phyloP scores from a whole-genome alignment of 2,329 filamentous ascomycete genomes.

The Pseudogymnoascus pannorum region DNA sequence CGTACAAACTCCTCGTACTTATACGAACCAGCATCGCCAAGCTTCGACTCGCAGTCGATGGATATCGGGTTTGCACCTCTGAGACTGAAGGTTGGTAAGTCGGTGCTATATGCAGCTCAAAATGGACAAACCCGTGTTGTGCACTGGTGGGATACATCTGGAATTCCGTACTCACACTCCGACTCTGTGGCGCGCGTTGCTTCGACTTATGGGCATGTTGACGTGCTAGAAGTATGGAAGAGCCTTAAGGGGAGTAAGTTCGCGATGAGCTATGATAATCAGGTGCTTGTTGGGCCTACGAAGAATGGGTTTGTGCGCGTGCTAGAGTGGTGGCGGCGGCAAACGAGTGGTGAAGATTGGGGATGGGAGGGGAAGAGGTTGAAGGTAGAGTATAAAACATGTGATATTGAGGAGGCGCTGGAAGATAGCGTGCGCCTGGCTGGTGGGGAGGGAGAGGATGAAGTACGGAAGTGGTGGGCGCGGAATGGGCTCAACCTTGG shows the following conservation, averaged over 20 bases:
- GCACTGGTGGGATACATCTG: conserved; percentile 80
- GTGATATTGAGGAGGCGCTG: conserved; percentile 89
- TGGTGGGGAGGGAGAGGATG: conserved; percentile 57
- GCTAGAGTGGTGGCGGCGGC: conserved; percentile 85
- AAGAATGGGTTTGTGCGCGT: conserved; percentile 79
- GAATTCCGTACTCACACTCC: conserved; percentile 70
- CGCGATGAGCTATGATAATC: conserved; percentile 65
- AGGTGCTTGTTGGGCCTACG: conserved; percentile 79
- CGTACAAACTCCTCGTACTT: conserved; percentile 18
- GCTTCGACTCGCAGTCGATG: conserved; percentile 12
- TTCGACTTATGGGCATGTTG: conserved; percentile 75
- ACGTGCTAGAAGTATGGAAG: conserved; percentile 78
- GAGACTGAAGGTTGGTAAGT: conserved; percentile 72
- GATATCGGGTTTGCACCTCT: conserved; percentile 32
- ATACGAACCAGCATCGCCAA: conserved; percentile 14
- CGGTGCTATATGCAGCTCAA: conserved; percentile 76
- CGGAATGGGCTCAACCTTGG: conserved; percentile 61
- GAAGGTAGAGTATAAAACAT: conserved; percentile 85
- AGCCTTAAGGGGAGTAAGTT: conserved; percentile 60
- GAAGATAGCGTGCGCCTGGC: conserved; percentile 66
- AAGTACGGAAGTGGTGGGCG: conserved; percentile 83
- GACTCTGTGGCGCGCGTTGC: conserved; percentile 80
- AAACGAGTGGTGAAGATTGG: conserved; percentile 50
- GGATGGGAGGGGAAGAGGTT: conserved; percentile 47
- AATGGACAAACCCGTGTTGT: conserved; percentile 71